Evolutionary conservation across 2,329 filamentous ascomycete species (phyloP).

Genomic region (Colletotrichum horii): DNA sequence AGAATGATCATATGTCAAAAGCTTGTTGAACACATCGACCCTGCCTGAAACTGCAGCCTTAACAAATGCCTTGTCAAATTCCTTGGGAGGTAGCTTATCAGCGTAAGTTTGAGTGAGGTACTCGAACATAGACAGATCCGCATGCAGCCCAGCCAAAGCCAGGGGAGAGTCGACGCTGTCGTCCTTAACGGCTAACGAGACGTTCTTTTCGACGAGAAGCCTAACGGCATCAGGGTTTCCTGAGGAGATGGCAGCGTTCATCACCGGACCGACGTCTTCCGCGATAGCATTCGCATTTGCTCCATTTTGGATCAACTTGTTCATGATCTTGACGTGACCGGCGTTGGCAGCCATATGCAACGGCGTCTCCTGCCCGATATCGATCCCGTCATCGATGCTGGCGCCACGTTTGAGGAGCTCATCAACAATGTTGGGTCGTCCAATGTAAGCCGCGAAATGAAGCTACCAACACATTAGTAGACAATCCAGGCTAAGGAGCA

Average conservation of each 20-base stretch:
- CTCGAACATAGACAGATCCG: slow-evolving; percentile 45
- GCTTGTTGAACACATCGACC: slow-evolving; percentile 42
- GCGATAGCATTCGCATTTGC: slow-evolving; percentile 40
- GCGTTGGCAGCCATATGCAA: slow-evolving; percentile 42
- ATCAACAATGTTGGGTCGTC: slow-evolving; percentile 39
- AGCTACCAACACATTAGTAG: slow-evolving; percentile 21
- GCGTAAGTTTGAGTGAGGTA: slow-evolving; percentile 44
- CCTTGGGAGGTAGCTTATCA: slow-evolving; percentile 39
- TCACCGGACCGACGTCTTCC: slow-evolving; percentile 33
- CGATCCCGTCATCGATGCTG: slow-evolving; percentile 36
- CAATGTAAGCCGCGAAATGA: slow-evolving; percentile 34
- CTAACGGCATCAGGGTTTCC: slow-evolving; percentile 45
- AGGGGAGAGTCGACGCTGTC: slow-evolving; percentile 36
- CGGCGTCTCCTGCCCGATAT: slow-evolving; percentile 37
- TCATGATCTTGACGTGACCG: slow-evolving; percentile 45
- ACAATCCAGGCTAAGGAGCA: too few relatives aligned
- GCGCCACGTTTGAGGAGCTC: slow-evolving; percentile 38
- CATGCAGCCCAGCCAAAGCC: slow-evolving; percentile 40
- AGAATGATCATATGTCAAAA: slow-evolving; percentile 39
- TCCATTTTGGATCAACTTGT: slow-evolving; percentile 38
- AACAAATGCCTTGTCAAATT: slow-evolving; percentile 43
- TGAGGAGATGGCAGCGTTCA: slow-evolving; percentile 46
- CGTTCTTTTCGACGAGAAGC: slow-evolving; percentile 41
- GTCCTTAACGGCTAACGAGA: slow-evolving; percentile 36
- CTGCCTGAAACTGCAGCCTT: slow-evolving; percentile 42